Evolutionary conservation across 2,329 filamentous ascomycete species (phyloP).

Genomic region (Chrysoporthe deuterocubensis): DNA sequence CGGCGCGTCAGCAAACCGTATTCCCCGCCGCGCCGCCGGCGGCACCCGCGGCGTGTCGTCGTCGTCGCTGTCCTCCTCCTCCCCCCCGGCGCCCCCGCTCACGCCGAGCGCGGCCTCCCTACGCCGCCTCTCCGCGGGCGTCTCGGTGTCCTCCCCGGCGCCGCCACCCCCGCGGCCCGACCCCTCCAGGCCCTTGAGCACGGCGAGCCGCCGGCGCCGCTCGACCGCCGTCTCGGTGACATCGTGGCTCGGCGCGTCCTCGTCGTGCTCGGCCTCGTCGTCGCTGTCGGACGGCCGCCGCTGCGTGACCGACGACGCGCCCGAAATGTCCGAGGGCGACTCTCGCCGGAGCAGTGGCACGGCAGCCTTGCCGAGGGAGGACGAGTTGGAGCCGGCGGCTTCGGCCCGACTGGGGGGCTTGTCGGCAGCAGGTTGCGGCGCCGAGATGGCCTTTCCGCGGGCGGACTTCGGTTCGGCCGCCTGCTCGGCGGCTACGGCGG

Average conservation of each 20-base stretch:
- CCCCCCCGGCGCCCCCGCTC: constrained; percentile 37
- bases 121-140: constrained; percentile 73
- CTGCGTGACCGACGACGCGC: constrained; percentile 16
- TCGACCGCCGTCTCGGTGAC: constrained; percentile 71
- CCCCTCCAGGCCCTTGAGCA: constrained; percentile 48
- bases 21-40: constrained; percentile 55
- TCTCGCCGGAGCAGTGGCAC: constrained; percentile 13
- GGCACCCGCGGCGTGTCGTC: constrained; percentile 60
- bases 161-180: constrained; percentile 45
- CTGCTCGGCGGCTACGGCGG: neutral
- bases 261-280: constrained; percentile 9
- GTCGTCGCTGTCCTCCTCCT: constrained; percentile 59
- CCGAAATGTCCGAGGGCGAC: constrained; percentile 12
- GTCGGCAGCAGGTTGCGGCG: constrained; percentile 15
- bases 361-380: constrained; percentile 17
- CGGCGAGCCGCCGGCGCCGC: constrained; percentile 65
- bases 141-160: constrained; percentile 61
- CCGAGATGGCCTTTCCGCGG: constrained; percentile 25
- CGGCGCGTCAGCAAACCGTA: constrained; percentile 62
- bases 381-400: constrained; percentile 16
- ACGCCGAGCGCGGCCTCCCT: constrained; percentile 76
- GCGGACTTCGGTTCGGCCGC: constrained; percentile 15
- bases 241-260: constrained; percentile 39
- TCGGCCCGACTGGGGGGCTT: neutral
- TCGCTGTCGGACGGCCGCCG: constrained; percentile 14